Percentiles rank a stretch among this genome's conserved stretches.
These are phyloP conservation scores for Rubia yunnanensis DNA, from an alignment of 257 asterid species.

Conservation along the genomic window DNA sequence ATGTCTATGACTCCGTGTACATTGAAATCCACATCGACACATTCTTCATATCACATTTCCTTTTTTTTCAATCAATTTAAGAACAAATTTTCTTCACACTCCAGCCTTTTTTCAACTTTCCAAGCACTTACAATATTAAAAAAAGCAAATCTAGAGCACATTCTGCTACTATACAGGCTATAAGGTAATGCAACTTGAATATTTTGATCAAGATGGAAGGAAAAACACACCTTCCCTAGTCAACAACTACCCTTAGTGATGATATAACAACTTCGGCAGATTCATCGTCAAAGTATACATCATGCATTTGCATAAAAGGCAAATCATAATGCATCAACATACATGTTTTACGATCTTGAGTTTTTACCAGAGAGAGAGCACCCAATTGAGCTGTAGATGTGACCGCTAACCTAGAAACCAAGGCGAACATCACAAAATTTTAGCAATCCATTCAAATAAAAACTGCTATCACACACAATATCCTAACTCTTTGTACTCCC, in stretches of 20 bases:
- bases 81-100: not conserved
- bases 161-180: not conserved
- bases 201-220: not conserved
- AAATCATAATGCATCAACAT: conserved; percentile 4
- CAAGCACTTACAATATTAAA: not conserved
- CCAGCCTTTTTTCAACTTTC: not conserved
- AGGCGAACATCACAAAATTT: no score
- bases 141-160: not conserved
- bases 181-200: not conserved
- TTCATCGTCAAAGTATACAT: conserved; percentile 91
- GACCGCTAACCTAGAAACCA: no score
- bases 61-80: not conserved
- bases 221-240: conserved; percentile 90
- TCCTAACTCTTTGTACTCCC: no score
- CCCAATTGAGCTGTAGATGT: no score
- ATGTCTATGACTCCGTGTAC: not conserved
- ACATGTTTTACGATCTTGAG: no score
- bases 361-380: no score
- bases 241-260: conserved; percentile 87
- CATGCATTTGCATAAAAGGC: conserved; percentile 43
- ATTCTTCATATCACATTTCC: no score
- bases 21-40: not conserved
- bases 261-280: conserved; percentile 98
- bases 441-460: no score
- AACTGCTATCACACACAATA: no score